Conservation (phyloP, 495 filamentous ascomycete species). For the Lophiostoma macrostomum region DNA sequence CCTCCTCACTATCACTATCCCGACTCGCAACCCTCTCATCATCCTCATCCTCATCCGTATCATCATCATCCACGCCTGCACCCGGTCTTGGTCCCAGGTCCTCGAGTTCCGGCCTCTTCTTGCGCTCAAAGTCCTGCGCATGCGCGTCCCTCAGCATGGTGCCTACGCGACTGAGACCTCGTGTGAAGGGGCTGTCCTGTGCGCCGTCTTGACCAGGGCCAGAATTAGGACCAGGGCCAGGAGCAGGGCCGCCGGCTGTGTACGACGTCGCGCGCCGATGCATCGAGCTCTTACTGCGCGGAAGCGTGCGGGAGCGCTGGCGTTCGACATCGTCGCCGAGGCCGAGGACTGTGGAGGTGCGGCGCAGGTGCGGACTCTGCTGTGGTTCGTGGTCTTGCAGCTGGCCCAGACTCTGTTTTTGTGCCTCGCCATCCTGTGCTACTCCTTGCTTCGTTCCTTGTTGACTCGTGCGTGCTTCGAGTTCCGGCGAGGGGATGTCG, state of each 20-base stretch:
- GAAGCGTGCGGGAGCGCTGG: too few relatives aligned
- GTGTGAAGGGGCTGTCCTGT: conserved; percentile 3
- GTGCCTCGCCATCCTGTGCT: too few relatives aligned
- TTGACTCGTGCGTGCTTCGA: too few relatives aligned
- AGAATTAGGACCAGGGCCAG: background rate
- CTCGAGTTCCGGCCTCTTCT: conserved; percentile 48
- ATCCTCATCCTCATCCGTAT: conserved; percentile 35
- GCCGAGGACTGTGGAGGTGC: too few relatives aligned
- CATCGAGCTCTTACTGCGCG: too few relatives aligned
- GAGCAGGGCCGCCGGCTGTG: background rate
- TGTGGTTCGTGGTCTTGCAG: conserved; percentile 1
- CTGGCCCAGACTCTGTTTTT: too few relatives aligned
- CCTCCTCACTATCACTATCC: background rate
- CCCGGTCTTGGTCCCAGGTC: conserved; percentile 13
- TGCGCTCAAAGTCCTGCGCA: conserved; percentile 82
- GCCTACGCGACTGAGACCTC: conserved; percentile 49
- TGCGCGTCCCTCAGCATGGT: conserved; percentile 70
- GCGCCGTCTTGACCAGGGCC: background rate
- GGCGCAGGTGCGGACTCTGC: background rate
- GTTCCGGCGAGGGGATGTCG: conserved; percentile 50
- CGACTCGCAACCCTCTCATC: conserved; percentile 5
- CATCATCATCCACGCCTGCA: conserved; percentile 30
- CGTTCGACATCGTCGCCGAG: too few relatives aligned
- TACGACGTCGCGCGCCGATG: too few relatives aligned
- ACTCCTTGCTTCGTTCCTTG: too few relatives aligned